These are phyloP conservation scores for Penicillium olsonii DNA, from an alignment of 2,329 filamentous ascomycete genomes.

Conservation along the genomic window DNA sequence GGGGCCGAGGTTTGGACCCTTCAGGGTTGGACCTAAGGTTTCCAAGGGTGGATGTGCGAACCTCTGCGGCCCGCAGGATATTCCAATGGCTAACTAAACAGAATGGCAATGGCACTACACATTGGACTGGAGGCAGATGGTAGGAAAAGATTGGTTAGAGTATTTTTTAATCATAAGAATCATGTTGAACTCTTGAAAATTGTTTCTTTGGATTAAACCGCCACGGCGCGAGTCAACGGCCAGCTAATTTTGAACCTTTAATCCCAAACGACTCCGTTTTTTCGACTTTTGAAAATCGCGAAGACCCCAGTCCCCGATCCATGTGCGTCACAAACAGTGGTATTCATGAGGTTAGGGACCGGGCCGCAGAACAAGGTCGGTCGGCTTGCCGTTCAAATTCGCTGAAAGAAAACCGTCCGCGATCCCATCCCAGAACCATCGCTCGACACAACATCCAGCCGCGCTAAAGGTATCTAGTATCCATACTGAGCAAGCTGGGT, in stretches of 20 bases:
- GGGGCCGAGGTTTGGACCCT: too few species aligned
- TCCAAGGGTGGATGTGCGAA: too few species aligned
- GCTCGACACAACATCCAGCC: conserved; percentile 44
- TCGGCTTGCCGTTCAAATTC: conserved; percentile 44
- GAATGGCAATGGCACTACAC: neutral
- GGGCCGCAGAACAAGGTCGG: conserved; percentile 38
- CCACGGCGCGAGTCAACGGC: conserved; percentile 44
- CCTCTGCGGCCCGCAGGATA: too few species aligned
- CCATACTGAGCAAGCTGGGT: conserved; percentile 86
- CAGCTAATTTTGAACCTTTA: conserved; percentile 44
- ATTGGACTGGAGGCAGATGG: neutral
- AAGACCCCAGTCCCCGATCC: conserved; percentile 33
- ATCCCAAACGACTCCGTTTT: conserved; percentile 44
- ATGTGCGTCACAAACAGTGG: conserved; percentile 42
- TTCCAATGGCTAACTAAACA: too few species aligned
- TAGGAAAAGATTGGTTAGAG: conserved; percentile 21
- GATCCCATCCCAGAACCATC: conserved; percentile 42
- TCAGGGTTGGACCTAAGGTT: too few species aligned
- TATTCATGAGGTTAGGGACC: conserved; percentile 35
- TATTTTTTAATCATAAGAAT: conserved; percentile 31
- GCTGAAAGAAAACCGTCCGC: conserved; percentile 42
- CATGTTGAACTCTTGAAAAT: conserved; percentile 40
- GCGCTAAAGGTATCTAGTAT: conserved; percentile 67
- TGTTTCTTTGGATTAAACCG: conserved; percentile 46
- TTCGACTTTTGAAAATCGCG: conserved; percentile 31